Percentiles rank a stretch among this genome's conserved stretches.
Evolutionary conservation across 345 rosid genomes (phyloP).

Genomic region (Hibiscus trionum): DNA sequence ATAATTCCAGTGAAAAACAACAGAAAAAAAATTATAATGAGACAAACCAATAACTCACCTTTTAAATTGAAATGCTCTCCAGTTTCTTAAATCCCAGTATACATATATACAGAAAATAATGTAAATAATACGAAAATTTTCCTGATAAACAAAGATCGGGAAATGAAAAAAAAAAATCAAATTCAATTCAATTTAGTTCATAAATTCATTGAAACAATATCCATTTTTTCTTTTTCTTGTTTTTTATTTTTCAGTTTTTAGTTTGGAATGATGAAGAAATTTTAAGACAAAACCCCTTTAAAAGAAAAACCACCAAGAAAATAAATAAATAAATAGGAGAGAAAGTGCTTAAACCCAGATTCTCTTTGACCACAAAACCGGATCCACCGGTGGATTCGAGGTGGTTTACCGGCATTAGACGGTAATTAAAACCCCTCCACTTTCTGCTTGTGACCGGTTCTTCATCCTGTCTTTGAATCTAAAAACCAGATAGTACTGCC

Average conservation of each 20-base stretch:
- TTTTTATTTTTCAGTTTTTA: neutral
- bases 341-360: conserved; percentile 16
- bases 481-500: conserved; percentile 17
- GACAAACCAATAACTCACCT: conserved; percentile 16
- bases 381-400: conserved; percentile 20
- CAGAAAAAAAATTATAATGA: neutral
- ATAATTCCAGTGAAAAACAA: conserved; percentile 3
- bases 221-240: neutral
- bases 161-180: neutral
- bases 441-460: conserved; percentile 25
- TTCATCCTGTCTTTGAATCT: conserved; percentile 17
- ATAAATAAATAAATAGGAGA: neutral
- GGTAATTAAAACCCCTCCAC: conserved; percentile 19
- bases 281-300: conserved; percentile 31
- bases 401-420: conserved; percentile 29
- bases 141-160: neutral
- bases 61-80: conserved; percentile 8
- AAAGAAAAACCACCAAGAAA: conserved; percentile 25
- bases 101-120: conserved; percentile 3
- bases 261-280: conserved; percentile 17
- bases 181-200: neutral
- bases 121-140: neutral
- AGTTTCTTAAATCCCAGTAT: neutral
- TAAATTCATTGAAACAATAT: neutral
- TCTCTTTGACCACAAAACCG: conserved; percentile 35